phyloP scores from a whole-genome alignment of 306 rosid genomes.

The Cotoneaster glaucophyllus region DNA sequence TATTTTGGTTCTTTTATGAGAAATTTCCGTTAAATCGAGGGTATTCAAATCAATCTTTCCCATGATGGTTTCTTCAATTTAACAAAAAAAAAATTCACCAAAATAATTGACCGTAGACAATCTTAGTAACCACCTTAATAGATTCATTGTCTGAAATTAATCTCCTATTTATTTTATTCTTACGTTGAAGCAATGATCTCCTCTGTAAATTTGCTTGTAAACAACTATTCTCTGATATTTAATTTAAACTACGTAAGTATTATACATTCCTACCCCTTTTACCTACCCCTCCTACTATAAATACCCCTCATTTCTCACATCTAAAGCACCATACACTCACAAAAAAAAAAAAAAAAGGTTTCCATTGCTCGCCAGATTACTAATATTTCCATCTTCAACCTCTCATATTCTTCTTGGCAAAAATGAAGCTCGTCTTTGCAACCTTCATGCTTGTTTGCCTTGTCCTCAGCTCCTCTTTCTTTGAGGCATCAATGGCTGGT shows the following conservation, averaged over 20 bases:
- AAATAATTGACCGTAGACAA: too few species aligned
- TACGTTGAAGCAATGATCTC: neutral
- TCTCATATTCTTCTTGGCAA: neutral
- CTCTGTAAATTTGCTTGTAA: neutral
- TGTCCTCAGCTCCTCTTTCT: slow-evolving; percentile 44
- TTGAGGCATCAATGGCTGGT: slow-evolving; percentile 43
- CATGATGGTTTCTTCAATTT: too few species aligned
- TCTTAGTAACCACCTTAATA: too few species aligned
- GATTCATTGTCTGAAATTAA: too few species aligned
- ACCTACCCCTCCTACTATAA: slow-evolving; percentile 2
- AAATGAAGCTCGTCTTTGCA: slow-evolving; percentile 51
- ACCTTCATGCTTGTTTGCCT: slow-evolving; percentile 44
- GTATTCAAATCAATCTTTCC: too few species aligned
- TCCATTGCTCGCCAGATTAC: neutral
- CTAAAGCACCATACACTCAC: neutral
- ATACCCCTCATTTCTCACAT: neutral
- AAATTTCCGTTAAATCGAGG: fast-evolving
- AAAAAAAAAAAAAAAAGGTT: neutral
- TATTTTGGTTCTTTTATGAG: fast-evolving
- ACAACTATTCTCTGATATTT: too few species aligned
- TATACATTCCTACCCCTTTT: neutral
- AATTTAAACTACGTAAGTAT: too few species aligned
- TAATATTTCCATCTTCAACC: neutral
- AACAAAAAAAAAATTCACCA: too few species aligned
- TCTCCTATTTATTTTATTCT: neutral